Percentiles rank a stretch among this genome's conserved stretches.
phyloP scores from a whole-genome alignment of 495 filamentous ascomycete species.

The Astrothelium macrocarpum region DNA sequence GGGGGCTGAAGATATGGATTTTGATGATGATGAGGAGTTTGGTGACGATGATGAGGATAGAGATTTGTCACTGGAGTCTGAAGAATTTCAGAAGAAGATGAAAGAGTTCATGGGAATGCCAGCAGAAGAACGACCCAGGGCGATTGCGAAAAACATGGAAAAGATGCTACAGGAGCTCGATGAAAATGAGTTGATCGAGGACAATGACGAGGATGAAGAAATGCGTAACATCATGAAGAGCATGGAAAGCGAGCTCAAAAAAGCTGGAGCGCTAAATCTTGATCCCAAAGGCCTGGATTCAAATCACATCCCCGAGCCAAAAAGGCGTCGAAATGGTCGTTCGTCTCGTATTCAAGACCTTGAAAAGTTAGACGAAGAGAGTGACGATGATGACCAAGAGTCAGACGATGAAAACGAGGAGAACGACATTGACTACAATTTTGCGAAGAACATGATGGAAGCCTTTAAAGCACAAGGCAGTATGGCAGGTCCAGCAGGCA shows the following conservation, averaged over 20 bases:
- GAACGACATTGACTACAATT: slow-evolving; percentile 70
- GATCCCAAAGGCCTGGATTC: slow-evolving; percentile 28
- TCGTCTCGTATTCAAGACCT: background rate
- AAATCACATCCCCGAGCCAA: background rate
- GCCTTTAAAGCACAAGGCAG: slow-evolving; percentile 84
- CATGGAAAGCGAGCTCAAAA: slow-evolving; percentile 75
- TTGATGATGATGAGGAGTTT: slow-evolving; percentile 55
- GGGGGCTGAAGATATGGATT: slow-evolving; percentile 63
- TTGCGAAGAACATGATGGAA: slow-evolving; percentile 86
- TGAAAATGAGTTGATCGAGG: slow-evolving; percentile 24
- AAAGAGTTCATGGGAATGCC: slow-evolving; percentile 90
- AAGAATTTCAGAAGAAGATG: slow-evolving; percentile 80
- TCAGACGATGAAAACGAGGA: slow-evolving; percentile 38
- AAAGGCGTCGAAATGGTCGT: background rate
- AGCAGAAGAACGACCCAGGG: slow-evolving; percentile 15
- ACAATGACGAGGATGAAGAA: slow-evolving; percentile 55
- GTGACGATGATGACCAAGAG: slow-evolving; percentile 24
- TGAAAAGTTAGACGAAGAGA: background rate
- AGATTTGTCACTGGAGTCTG: slow-evolving; percentile 69
- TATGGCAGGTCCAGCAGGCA: slow-evolving; percentile 73
- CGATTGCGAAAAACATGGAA: slow-evolving; percentile 8
- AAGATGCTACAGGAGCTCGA: slow-evolving; percentile 38
- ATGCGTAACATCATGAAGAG: slow-evolving; percentile 61
- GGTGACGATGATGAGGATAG: slow-evolving; percentile 43
- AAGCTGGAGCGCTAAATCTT: slow-evolving; percentile 62